Base-by-base conservation (phyloP, 257 asterid species). In the Solanum paucissectum region DNA sequence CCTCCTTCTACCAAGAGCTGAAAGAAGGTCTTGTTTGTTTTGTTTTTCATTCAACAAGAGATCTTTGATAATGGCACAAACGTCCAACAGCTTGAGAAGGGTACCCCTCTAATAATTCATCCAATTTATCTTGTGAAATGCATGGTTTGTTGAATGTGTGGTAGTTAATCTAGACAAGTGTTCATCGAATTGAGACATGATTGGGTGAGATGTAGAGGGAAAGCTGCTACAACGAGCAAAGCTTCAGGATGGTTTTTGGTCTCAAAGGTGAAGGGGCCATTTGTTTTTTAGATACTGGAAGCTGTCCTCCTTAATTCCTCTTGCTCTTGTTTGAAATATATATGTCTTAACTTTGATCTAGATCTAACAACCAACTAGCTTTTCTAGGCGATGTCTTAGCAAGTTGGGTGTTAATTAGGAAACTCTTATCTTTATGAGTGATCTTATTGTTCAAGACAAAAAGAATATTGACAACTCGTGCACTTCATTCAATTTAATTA, bases 1-100 rank as follows among this genome's bases (percentile, higher is more conserved):
- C 87, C 86, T 88, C 29, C 85, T 90, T 89, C 93, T 89, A 85
- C 92, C 86, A 1, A 88, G 40, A 36, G 90, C 89, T 13, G 92
- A 93, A 12, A 90, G 91, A 38, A 88, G 90, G 12, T 85, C 81
- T 83, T 90, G 83, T 37, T 44, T 4, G 46, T 88, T 52, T 37
- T 89, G 89, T 32, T 87, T 90, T 20, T 60, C 64, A 18, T 66
- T 87, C 14, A 87, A 86, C 87, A 92, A 69, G 37, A 90, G 21
- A 82, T 91, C 93, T 32, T 81, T 90, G 36, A 82, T 81, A 2
- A 85, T 58, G 77, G 86, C 87, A 87, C 91, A 89, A 69, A 88
- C 88, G 87, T 93, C 93, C 86, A 93, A 29, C 12, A 91, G 79
- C 73, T 75, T 83, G 12, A 88, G 29, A 29, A 29, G 29, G 83